Conservation (phyloP, 1,284 basidiomycete species). For the Boletus smithii region DNA sequence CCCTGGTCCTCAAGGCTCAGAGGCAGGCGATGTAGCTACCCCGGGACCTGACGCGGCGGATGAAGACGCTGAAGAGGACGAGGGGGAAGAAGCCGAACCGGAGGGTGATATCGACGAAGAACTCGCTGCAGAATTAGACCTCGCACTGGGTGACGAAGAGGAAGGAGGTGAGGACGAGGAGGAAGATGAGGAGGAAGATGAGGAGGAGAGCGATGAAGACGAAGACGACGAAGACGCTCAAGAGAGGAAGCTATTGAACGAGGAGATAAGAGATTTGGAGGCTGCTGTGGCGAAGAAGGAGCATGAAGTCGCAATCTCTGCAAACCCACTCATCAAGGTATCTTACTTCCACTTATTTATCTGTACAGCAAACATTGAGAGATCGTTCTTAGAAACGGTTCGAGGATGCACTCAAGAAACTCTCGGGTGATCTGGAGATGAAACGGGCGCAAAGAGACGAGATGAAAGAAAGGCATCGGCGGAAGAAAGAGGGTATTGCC, state of each 20-base stretch:
- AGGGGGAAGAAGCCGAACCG: conserved; percentile 55
- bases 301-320: conserved; percentile 80
- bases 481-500: conserved; percentile 59
- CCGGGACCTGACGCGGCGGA: conserved; percentile 53
- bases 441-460: conserved; percentile 81
- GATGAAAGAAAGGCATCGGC: conserved; percentile 65
- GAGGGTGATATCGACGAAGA: conserved; percentile 76
- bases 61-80: conserved; percentile 57
- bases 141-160: conserved; percentile 66
- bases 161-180: conserved; percentile 45
- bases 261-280: conserved; percentile 89
- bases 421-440: conserved; percentile 82
- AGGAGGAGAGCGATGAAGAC: conserved; percentile 65
- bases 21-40: conserved; percentile 59
- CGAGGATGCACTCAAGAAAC: conserved; percentile 86
- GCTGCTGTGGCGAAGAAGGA: conserved; percentile 85
- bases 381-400: conserved; percentile 72
- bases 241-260: conserved; percentile 76
- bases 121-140: conserved; percentile 69
- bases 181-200: conserved; percentile 67
- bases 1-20: conserved; percentile 55
- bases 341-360: conserved; percentile 9
- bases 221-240: conserved; percentile 72
- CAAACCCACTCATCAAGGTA: conserved; percentile 86
- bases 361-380: conserved; percentile 3